These are phyloP conservation scores for Vaccinium darrowii DNA, from an alignment of 148 eudicot genomes.

Conservation along the genomic window DNA sequence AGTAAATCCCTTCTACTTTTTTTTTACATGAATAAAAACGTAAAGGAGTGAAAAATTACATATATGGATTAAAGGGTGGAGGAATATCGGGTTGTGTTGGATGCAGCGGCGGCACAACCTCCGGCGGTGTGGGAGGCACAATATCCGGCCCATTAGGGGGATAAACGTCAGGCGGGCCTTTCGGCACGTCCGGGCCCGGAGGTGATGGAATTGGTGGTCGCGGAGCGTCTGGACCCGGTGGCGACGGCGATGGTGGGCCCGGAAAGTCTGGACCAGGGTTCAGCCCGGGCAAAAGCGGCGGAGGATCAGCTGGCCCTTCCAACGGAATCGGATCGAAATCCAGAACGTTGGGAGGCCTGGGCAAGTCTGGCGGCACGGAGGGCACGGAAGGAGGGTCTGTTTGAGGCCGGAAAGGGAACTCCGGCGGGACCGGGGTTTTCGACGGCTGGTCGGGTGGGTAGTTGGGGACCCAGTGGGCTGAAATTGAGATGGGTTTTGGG, in stretches of 20 bases:
- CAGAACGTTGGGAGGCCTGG: conserved; percentile 26
- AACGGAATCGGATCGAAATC: conserved; percentile 35
- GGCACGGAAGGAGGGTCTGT: conserved; percentile 10
- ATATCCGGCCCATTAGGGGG: neutral
- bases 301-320: conserved; percentile 33
- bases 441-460: neutral
- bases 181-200: neutral
- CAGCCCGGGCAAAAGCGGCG: conserved; percentile 25
- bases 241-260: conserved; percentile 25
- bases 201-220: conserved; percentile 20
- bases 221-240: conserved; percentile 30
- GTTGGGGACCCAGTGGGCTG: neutral
- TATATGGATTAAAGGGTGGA: neutral
- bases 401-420: neutral
- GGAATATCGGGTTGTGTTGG: neutral
- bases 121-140: neutral
- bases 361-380: conserved; percentile 24
- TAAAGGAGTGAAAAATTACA: neutral
- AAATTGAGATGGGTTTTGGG: neutral
- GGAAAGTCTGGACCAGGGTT: conserved; percentile 33
- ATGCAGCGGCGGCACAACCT: neutral
- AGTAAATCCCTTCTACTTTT: neutral
- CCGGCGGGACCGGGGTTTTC: neutral
- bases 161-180: neutral
- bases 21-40: neutral